Evolutionary conservation across 1,139 yeast genomes (phyloP), one percentile per base, ranked within the genome.

Genomic region (Scheffersomyces quercinus): DNA sequence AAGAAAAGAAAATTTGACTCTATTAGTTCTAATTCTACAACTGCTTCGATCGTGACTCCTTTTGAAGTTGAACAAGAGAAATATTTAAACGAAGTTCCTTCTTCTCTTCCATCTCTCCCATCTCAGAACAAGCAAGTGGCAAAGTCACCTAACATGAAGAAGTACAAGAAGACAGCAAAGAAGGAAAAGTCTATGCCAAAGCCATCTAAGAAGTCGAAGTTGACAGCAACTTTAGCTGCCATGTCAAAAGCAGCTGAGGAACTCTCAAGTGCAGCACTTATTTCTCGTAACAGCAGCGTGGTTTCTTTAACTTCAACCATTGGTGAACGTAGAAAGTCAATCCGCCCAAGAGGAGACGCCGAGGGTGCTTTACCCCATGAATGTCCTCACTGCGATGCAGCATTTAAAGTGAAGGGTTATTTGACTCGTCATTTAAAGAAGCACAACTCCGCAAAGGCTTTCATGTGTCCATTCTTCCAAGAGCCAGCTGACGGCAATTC

Each of bases 361-460:
- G 36, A 32, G 7, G n/a, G 15, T 33, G 15, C 35, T 31, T 31
- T 31, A 8, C 35, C 35, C 5, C 67, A 63, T 48, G 62, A 68
- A 48, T 79, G 84, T 57, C 56, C 65, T 1, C 64, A 65, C 48
- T 79, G 84, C 54, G 64, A 65, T 36, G 74, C 80, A 3, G 62
- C 64, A 32, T 78, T 80, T 55, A 77, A 73, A 54, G 82, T 79
- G n/a, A 75, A 78, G 44, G 79, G 82, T 1, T 79, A 80, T 55
- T 65, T 79, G 45, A 79, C 83, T 5, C 70, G 84, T 48, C 83
- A 79, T 56, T 57, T 74, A 58, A 79, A 77, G 58, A 80, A 79
- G 53, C 84, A 79, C 55, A 68, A 67, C 44, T 49, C 70, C 3
- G 56, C 70, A 24, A 79, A 78, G 54, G 82, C 83, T 12, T 80